Evolutionary conservation across 768 basidiomycete species (phyloP).

Genomic region (Amanita muscaria): DNA sequence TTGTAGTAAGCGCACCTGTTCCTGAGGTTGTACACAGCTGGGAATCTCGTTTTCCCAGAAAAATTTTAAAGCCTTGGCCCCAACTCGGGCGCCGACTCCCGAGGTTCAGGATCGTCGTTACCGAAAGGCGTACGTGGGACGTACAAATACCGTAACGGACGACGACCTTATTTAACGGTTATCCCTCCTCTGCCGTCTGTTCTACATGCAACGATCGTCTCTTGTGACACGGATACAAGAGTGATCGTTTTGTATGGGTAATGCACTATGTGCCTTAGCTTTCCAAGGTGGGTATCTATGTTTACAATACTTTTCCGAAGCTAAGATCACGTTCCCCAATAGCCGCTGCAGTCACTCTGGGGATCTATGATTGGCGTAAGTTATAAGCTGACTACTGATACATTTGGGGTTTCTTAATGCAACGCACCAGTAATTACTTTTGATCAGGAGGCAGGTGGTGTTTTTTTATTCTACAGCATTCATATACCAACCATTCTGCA

Average conservation of each 20-base stretch:
- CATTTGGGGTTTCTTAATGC: neutral
- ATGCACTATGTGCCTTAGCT: neutral
- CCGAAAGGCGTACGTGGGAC: no score
- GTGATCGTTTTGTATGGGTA: no score
- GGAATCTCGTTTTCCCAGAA: conserved; percentile 6
- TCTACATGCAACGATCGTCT: neutral
- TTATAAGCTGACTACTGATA: neutral
- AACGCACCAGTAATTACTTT: conserved; percentile 19
- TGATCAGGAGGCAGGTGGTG: conserved; percentile 17
- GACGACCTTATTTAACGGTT: no score
- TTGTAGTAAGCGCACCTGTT: conserved; percentile 3
- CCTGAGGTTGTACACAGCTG: no score
- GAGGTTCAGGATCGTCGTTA: no score
- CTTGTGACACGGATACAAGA: no score
- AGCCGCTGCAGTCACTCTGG: conserved; percentile 2
- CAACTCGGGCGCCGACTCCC: no score
- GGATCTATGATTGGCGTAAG: conserved; percentile 20
- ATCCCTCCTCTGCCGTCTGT: no score
- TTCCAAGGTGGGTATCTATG: neutral
- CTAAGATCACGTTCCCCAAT: neutral
- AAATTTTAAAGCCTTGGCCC: neutral
- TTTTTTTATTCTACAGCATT: neutral
- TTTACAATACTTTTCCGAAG: neutral
- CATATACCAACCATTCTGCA: neutral
- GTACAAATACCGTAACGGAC: no score